Evolutionary conservation across 192 early-diverging fungal genomes (phyloP), one percentile per base, ranked within the genome.

Genomic region (Ramicandelaber brevisporus): DNA sequence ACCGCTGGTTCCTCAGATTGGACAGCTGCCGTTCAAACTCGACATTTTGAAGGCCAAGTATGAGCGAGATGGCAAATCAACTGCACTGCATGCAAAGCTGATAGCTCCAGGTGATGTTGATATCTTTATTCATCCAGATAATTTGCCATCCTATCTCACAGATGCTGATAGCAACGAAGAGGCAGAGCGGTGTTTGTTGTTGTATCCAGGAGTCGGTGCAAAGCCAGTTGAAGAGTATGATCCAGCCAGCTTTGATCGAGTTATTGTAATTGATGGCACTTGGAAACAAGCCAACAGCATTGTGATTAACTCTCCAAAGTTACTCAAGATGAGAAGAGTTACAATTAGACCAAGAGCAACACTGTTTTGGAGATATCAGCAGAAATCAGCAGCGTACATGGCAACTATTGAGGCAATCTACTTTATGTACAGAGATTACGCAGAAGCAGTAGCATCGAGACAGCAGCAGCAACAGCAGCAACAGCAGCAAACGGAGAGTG

Each of bases 341-440:
- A 70, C 75, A 1, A 65, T 80, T 15, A 60, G 41, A 17, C 65
- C 72, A 10, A 64, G 73, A 17, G 57, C 55, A 36, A 95, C 89
- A 4, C 41, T 72, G 30, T 96, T 90, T 43, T 96, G 86, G 86
- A 55, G 89, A 31, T 83, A 70, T 45, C 89, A 96, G 47, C 55
- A 59, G 26, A 55, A 66, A 18, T 65, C 64, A 12, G 66, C 73
- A 9, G 47, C 59, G 30, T 61, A 76, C 33, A 44, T 96, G 28
- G 79, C 89, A 0, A 95, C 89, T 1, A 89, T 95, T 23, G 89
- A 95, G 44, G 89, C 89, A 3, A 78, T 89, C 14, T 96, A 96
- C 32, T 96, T 74, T 43, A 67, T 89, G 33, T 81, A 73, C 49
- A 59, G 70, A 20, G 89, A 89, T 45, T 85, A 74, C 45, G 48